Evolutionary conservation across 2,329 filamentous ascomycete genomes (phyloP), one percentile per base, ranked within the genome.

Genomic region (Colletotrichum tanaceti): DNA sequence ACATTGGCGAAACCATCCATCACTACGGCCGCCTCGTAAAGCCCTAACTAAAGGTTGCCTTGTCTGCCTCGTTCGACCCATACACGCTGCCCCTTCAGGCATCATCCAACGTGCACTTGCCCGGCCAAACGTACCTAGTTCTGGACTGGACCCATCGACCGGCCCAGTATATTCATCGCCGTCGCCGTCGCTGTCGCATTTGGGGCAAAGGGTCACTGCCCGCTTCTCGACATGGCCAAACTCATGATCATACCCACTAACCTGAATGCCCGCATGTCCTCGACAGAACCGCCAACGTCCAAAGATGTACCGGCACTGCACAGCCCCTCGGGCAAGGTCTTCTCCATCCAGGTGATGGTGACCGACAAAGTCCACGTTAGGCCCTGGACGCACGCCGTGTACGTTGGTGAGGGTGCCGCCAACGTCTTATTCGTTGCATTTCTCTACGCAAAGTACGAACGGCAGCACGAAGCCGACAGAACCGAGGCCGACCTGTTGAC

Each of bases 371-470:
- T 52, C 20, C 43, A 66, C 62, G 60, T 71, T 72, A 70, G 73
- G 74, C 65, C 46, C 46, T 68, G 53, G 65, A 50, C 50, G 41
- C 58, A 76, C 35, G 55, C 58, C 20, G 18, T 77, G 60, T 80
- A 87, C 65, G 78, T 89, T 24, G 86, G 85, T 32, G 92, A 96
- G 77, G 93, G 92, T 28, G 90, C 91, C 28, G 92, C 93, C 61
- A 95, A 96, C 77, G 86, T 91, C 59, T 90, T 94, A 28, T 68
- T 89, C 58, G 91, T 91, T 75, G 81, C 64, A 1, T 55, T 46
- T 14, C 16, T 47, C 4, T 35, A 46, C 28, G 14, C 41, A 14
- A 41, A 44, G 7, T 38, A 20, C 20, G 32, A 35, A 24, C 46
- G 57, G 16, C 39, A 50, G 16, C 14, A 47, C 32, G n/a, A 58